phyloP scores from a whole-genome alignment of 345 rosid species.

The Citrus medica region DNA sequence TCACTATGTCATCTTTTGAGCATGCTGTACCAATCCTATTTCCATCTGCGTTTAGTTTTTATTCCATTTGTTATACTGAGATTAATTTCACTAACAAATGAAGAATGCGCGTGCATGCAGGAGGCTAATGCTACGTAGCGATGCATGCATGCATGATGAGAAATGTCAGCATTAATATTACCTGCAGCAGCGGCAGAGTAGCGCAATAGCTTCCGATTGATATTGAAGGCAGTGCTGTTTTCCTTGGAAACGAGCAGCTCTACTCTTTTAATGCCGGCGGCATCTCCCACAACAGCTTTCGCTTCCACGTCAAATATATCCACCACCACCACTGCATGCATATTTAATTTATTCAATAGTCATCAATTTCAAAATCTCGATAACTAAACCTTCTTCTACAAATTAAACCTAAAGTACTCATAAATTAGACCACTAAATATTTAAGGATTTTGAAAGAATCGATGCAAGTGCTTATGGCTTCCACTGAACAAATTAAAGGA shows the following conservation, averaged over 20 bases:
- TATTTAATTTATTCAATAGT: neutral
- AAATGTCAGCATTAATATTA: neutral
- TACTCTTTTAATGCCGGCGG: neutral
- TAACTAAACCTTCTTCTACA: too few species aligned
- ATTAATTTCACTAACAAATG: too few species aligned
- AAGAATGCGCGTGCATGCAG: too few species aligned
- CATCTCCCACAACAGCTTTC: slow-evolving; percentile 1
- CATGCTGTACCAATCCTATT: slow-evolving; percentile 53
- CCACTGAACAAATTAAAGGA: neutral
- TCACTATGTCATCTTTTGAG: slow-evolving; percentile 59
- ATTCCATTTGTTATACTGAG: too few species aligned
- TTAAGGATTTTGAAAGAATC: neutral
- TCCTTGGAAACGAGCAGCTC: slow-evolving; percentile 16
- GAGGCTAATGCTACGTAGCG: too few species aligned
- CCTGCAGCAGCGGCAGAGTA: slow-evolving; percentile 8
- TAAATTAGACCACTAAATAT: neutral
- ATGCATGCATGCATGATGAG: too few species aligned
- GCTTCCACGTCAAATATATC: slow-evolving; percentile 14
- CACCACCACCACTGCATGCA: slow-evolving; percentile 16
- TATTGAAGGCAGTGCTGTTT: slow-evolving; percentile 4
- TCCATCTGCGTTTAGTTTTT: slow-evolving; percentile 3
- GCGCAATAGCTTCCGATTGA: slow-evolving; percentile 19
- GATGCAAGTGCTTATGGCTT: neutral
- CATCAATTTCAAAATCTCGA: too few species aligned
- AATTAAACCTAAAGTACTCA: too few species aligned